These are phyloP conservation scores for Haplosporangium gracile DNA, from an alignment of 192 early-diverging fungal species.

Conservation along the genomic window DNA sequence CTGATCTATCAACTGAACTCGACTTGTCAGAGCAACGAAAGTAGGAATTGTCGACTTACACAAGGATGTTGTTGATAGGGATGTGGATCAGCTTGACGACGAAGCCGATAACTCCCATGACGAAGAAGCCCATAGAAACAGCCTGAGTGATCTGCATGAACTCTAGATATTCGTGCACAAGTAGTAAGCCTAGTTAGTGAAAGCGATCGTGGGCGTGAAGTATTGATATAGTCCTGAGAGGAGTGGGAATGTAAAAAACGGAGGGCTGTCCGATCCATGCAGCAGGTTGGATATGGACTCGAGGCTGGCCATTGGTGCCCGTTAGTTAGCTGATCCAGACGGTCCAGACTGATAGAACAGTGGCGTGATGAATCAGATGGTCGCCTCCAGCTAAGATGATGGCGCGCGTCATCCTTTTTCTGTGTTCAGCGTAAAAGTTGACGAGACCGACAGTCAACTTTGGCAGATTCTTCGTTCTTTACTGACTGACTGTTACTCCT, in stretches of 20 bases:
- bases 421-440: background rate
- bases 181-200: background rate
- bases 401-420: slow-evolving; percentile 22
- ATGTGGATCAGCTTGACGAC: slow-evolving; percentile 99
- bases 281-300: background rate
- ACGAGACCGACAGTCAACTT: background rate
- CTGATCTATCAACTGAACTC: too few relatives aligned
- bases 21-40: too few relatives aligned
- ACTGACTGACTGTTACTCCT: background rate
- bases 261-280: background rate
- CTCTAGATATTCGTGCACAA: slow-evolving; percentile 66
- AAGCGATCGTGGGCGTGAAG: background rate
- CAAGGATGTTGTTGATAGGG: slow-evolving; percentile 99
- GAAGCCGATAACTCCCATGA: slow-evolving; percentile 98
- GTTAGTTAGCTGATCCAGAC: background rate
- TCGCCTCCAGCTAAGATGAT: background rate
- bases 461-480: background rate
- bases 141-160: slow-evolving; percentile 95
- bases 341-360: background rate
- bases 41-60: slow-evolving; percentile 59
- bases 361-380: background rate
- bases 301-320: background rate
- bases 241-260: background rate
- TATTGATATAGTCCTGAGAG: background rate
- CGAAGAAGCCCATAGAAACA: slow-evolving; percentile 94